A percentile compares a stretch with the other conserved stretches of the same genome.
These are phyloP conservation scores for Ganoderma lucidum DNA, from an alignment of 1,284 basidiomycete species.

Conservation along the genomic window DNA sequence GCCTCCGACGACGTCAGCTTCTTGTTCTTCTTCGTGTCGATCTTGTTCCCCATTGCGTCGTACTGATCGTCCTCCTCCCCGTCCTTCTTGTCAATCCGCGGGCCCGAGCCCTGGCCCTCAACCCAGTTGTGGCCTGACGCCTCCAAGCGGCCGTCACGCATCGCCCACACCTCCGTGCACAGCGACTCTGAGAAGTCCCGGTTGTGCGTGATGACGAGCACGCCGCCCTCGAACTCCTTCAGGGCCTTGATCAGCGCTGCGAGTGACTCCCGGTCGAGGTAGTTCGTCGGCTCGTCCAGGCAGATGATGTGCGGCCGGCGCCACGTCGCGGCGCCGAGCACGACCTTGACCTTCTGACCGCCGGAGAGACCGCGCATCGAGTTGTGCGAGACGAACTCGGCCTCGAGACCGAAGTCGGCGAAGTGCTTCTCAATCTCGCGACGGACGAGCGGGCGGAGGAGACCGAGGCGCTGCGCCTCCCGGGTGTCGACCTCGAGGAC, in stretches of 20 bases:
- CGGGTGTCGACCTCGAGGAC: slow-evolving; percentile 97
- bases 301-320: slow-evolving; percentile 98
- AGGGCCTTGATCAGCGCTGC: slow-evolving; percentile 96
- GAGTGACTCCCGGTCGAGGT: slow-evolving; percentile 97
- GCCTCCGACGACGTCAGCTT: slow-evolving; percentile 85
- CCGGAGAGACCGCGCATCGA: slow-evolving; percentile 97
- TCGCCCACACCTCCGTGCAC: slow-evolving; percentile 93
- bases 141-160: slow-evolving; percentile 92
- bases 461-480: slow-evolving; percentile 96
- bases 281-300: slow-evolving; percentile 98
- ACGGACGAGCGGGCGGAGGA: slow-evolving; percentile 95
- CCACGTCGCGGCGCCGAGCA: slow-evolving; percentile 98
- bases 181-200: slow-evolving; percentile 97
- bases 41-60: slow-evolving; percentile 97
- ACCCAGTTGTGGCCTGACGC: slow-evolving; percentile 99
- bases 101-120: slow-evolving; percentile 93
- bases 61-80: slow-evolving; percentile 89
- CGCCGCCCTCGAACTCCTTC: slow-evolving; percentile 97
- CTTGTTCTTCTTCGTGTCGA: slow-evolving; percentile 85
- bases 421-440: slow-evolving; percentile 99
- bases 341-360: slow-evolving; percentile 99
- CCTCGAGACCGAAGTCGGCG: slow-evolving; percentile 95
- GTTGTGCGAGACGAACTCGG: slow-evolving; percentile 97
- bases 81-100: slow-evolving; percentile 90
- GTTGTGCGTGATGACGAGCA: slow-evolving; percentile 97